These are phyloP conservation scores for Lolium multiflorum DNA, from an alignment of 176 grass and related monocot species.

Conservation along the genomic window DNA sequence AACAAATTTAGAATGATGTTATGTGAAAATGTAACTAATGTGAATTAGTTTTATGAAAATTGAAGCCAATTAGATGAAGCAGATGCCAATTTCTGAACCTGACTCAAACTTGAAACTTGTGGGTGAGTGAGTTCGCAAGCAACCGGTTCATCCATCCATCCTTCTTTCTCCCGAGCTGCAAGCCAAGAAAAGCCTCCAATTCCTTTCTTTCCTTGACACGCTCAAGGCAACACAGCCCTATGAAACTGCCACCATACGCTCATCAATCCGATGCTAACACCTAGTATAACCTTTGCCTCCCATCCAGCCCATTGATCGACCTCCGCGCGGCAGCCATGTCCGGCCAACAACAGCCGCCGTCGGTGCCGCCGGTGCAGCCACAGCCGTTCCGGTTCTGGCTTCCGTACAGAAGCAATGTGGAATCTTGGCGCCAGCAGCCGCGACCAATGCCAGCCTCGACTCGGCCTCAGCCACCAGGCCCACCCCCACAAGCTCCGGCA, in stretches of 20 bases:
- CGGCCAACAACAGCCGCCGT: constrained; percentile 26
- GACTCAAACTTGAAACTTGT: constrained; percentile 16
- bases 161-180: constrained; percentile 52
- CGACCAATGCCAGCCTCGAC: constrained; percentile 8
- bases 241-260: constrained; percentile 13
- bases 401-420: constrained; percentile 44
- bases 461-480: background rate
- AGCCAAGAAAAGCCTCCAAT: constrained; percentile 51
- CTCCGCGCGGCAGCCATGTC: constrained; percentile 40
- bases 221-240: constrained; percentile 32
- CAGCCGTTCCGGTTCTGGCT: constrained; percentile 69
- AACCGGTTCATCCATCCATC: constrained; percentile 32
- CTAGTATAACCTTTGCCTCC: background rate
- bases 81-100: constrained; percentile 36
- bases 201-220: constrained; percentile 46
- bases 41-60: constrained; percentile 24
- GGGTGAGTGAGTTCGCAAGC: background rate
- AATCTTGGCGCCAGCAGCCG: constrained; percentile 37
- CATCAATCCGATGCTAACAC: constrained; percentile 8
- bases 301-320: background rate
- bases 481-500: constrained; percentile 13
- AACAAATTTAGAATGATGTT: background rate
- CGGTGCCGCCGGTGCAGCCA: constrained; percentile 12
- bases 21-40: background rate
- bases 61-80: background rate